Evolutionary conservation across 768 basidiomycete species (phyloP).

Genomic region (Leucocoprinus sp.): DNA sequence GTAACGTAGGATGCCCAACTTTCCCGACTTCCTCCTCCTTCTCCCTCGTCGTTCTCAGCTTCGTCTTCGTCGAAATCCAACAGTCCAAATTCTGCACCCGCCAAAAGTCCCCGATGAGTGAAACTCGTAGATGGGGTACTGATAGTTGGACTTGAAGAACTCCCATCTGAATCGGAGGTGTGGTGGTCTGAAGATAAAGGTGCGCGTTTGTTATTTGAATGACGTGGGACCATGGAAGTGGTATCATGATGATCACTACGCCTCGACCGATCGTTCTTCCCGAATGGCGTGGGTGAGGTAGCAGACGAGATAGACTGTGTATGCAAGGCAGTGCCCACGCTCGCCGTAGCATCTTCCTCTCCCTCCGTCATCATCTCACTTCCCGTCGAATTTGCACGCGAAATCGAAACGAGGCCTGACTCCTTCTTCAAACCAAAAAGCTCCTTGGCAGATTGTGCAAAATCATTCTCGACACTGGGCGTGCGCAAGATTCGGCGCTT

Average conservation of each 20-base stretch:
- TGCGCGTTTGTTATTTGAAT: not conserved
- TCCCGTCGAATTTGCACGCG: slow-evolving; percentile 6
- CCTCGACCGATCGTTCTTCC: not conserved
- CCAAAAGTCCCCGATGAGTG: not conserved
- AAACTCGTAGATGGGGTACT: slow-evolving; percentile 11
- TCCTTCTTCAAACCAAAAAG: slow-evolving; percentile 13
- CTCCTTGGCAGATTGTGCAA: slow-evolving; percentile 16
- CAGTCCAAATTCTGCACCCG: slow-evolving; percentile 11
- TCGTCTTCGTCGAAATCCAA: slow-evolving; percentile 1
- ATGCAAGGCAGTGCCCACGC: slow-evolving; percentile 6
- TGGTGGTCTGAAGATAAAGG: not conserved
- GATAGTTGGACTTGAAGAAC: slow-evolving; percentile 1
- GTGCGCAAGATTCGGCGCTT: slow-evolving; percentile 26
- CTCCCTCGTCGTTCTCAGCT: too few relatives aligned
- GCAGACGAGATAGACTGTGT: slow-evolving; percentile 12
- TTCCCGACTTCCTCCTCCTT: too few relatives aligned
- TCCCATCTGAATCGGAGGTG: not conserved
- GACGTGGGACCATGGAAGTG: not conserved
- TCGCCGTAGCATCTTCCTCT: slow-evolving; percentile 2
- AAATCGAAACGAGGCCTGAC: slow-evolving; percentile 12
- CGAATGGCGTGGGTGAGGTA: slow-evolving; percentile 11
- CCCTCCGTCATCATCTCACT: slow-evolving; percentile 1
- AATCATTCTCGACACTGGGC: slow-evolving; percentile 30
- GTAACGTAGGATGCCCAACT: slow-evolving; percentile 29
- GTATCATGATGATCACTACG: not conserved